phyloP scores from a whole-genome alignment of 1,284 basidiomycete genomes.

The Sporisorium graminicola region DNA sequence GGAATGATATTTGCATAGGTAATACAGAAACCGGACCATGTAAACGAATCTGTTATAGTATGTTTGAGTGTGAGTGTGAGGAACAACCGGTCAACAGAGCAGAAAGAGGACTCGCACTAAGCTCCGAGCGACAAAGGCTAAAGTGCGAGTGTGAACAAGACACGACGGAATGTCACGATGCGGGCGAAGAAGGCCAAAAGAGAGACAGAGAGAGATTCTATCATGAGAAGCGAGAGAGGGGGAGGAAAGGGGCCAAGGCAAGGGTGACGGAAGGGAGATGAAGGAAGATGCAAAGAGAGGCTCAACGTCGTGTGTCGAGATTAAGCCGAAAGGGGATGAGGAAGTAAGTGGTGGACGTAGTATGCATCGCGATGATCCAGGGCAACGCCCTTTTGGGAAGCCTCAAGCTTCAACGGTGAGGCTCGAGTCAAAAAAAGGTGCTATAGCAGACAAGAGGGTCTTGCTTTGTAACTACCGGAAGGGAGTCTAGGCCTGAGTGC shows the following conservation, averaged over 20 bases:
- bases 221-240: background rate
- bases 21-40: conserved; percentile 3
- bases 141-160: background rate
- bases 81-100: background rate
- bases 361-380: conserved; percentile 4
- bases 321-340: background rate
- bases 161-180: background rate
- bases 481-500: too few species aligned
- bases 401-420: background rate
- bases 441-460: background rate
- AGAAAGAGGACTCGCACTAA: background rate
- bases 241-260: background rate
- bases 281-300: background rate
- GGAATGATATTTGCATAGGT: conserved; percentile 26
- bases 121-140: background rate
- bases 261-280: background rate
- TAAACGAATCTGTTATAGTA: conserved; percentile 5
- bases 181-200: background rate
- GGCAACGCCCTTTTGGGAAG: conserved; percentile 10
- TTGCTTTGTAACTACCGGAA: too few species aligned
- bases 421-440: background rate
- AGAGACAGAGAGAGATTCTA: background rate
- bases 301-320: too few species aligned
- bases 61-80: conserved; percentile 1
- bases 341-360: background rate